Evolutionary conservation across 805 yeast genomes (phyloP), one percentile per base, ranked within the genome.

Genomic region (Metschnikowia cerradonensis): DNA sequence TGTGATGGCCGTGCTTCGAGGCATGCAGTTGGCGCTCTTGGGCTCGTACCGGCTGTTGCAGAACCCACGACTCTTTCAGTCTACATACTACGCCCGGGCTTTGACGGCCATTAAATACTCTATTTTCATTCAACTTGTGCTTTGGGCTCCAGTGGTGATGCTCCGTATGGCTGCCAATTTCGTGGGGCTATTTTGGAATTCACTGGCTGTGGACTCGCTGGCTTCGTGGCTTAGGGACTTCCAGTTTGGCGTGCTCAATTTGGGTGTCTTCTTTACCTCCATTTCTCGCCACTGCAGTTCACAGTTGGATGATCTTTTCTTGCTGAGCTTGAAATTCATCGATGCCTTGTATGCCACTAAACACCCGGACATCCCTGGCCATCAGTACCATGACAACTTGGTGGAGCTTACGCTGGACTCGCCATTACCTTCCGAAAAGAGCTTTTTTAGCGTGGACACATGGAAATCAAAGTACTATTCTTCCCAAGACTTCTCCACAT

Each of bases 11-110:
- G 68, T 81, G n/a, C 51, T 77, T 6, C 66, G 84, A 14, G 86
- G 86, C 0, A 56, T 77, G 23, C 84, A 81, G 64, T 65, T 82
- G 37, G 77, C 82, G 0, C 42, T 79, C 7, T 61, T 79, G 7
- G 83, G 84, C 4, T 70, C 72, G 1, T 78, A 72, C 52, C 60
- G 83, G 26, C 73, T 78, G 2, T 60, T 76, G 13, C 74, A 68
- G 49, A 78, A 78, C 57, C 79, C 80, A 1, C 20, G 41, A 19
- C 50, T 60, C 31, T 62, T 68, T 33, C 60, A 63, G 32, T 44
- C 58, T 1, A 63, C 62, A 30, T 75, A 68, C 65, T 74, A 70
- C 49, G 51, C 59, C 30, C 69, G 66, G 54, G 76, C 75, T 0
- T 50, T 66, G 0, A 54, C 57, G 14, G 72, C 77, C 4, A 49